phyloP scores from a whole-genome alignment of 2,329 filamentous ascomycete genomes.

The Endothia cerciana region DNA sequence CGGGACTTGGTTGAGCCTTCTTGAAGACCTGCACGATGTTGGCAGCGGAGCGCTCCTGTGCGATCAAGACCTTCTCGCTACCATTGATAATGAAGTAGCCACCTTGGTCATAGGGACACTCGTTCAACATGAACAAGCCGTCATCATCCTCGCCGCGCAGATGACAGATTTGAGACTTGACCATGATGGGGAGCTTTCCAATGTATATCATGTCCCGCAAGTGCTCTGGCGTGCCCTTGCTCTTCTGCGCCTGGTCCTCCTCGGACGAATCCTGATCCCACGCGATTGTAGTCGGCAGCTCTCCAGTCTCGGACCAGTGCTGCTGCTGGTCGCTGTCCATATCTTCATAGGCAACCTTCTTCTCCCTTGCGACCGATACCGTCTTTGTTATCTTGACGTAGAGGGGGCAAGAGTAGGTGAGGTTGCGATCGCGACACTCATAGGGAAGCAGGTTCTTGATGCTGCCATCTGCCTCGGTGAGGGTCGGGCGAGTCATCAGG shows the following conservation, averaged over 20 bases:
- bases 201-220: constrained; percentile 82
- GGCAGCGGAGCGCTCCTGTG: constrained; percentile 94
- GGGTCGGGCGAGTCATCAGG: constrained; percentile 84
- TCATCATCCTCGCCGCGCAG: constrained; percentile 82
- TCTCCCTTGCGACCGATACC: constrained; percentile 81
- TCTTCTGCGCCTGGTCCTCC: constrained; percentile 52
- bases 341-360: constrained; percentile 66
- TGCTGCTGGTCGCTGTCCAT: constrained; percentile 67
- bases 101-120: constrained; percentile 97
- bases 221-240: constrained; percentile 57
- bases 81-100: constrained; percentile 99
- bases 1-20: constrained; percentile 90
- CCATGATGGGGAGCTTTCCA: constrained; percentile 95
- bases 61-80: constrained; percentile 97
- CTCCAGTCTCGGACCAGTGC: constrained; percentile 58
- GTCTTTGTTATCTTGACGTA: constrained; percentile 88
- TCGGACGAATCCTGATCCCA: constrained; percentile 66
- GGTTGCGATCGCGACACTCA: constrained; percentile 91
- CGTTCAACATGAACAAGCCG: constrained; percentile 86
- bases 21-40: constrained; percentile 99
- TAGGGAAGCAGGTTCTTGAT: constrained; percentile 87
- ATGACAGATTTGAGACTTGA: constrained; percentile 95
- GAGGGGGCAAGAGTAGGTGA: constrained; percentile 92
- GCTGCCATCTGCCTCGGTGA: constrained; percentile 90
- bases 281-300: constrained; percentile 59